phyloP scores from a whole-genome alignment of 2,329 filamentous ascomycete species.

The Cladorrhinum sp. region DNA sequence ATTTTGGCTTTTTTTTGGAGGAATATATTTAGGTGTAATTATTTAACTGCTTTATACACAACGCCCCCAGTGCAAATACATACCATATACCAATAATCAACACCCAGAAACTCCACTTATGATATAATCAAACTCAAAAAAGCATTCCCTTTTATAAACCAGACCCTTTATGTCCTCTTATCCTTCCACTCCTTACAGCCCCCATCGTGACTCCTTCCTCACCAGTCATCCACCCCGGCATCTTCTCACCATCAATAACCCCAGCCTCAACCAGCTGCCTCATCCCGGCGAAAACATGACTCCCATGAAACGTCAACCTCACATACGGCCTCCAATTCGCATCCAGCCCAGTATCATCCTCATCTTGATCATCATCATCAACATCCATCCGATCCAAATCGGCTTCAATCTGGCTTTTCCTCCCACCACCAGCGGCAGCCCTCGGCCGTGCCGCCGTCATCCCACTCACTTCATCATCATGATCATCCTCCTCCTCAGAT shows the following conservation, averaged over 20 bases:
- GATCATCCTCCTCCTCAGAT: conserved; percentile 30
- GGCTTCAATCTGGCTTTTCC: conserved; percentile 5
- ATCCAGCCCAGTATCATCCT: conserved; percentile 22
- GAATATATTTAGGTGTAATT: not conserved
- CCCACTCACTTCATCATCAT: too few species aligned
- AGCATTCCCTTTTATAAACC: conserved; percentile 40
- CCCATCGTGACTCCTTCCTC: conserved; percentile 77
- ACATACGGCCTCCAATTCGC: conserved; percentile 54
- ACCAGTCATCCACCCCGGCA: conserved; percentile 90
- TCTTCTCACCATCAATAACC: conserved; percentile 68
- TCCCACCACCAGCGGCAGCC: not conserved
- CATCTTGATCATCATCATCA: conserved; percentile 27
- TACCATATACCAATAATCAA: not conserved
- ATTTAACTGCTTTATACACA: not conserved
- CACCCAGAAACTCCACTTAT: not conserved
- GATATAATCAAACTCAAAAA: not conserved
- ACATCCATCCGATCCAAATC: conserved; percentile 20
- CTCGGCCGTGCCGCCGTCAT: conserved; percentile 21
- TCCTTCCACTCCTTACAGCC: conserved; percentile 63
- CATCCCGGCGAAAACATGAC: conserved; percentile 78
- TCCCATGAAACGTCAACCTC: conserved; percentile 67
- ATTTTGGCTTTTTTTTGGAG: not conserved
- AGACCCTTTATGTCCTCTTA: conserved; percentile 57
- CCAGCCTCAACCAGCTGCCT: conserved; percentile 74
- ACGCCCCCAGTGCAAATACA: not conserved